These are phyloP conservation scores for Fusarium burgessii DNA, from an alignment of 2,329 filamentous ascomycete genomes.

Conservation along the genomic window DNA sequence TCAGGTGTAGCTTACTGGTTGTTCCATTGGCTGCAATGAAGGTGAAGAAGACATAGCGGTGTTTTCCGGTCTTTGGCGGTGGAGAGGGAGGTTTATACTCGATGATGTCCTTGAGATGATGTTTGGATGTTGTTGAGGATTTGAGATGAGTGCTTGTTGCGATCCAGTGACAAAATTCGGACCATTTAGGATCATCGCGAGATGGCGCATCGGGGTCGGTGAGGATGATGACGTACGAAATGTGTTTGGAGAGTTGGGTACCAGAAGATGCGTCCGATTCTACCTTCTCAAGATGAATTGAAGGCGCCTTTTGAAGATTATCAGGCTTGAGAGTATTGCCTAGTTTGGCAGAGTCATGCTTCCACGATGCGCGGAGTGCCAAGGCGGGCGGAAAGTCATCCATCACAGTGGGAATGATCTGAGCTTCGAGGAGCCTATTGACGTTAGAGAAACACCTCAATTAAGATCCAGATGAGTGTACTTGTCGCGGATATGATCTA, in stretches of 20 bases:
- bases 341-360: slow-evolving; percentile 22
- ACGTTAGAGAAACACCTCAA: accelerated
- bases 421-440: slow-evolving; percentile 10
- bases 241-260: not conserved
- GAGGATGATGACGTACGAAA: slow-evolving; percentile 25
- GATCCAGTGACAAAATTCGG: slow-evolving; percentile 43
- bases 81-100: slow-evolving; percentile 37
- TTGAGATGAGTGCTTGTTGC: not conserved
- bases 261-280: not conserved
- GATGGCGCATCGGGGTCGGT: slow-evolving; percentile 42
- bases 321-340: slow-evolving; percentile 31
- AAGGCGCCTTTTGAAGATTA: slow-evolving; percentile 4
- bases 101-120: slow-evolving; percentile 20
- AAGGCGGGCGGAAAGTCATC: slow-evolving; percentile 37
- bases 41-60: slow-evolving; percentile 41
- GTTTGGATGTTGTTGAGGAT: not conserved
- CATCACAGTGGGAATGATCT: slow-evolving; percentile 37
- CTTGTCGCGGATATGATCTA: slow-evolving; percentile 22
- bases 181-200: slow-evolving; percentile 38
- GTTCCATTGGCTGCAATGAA: slow-evolving; percentile 38
- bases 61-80: slow-evolving; percentile 36
- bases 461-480: accelerated
- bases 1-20: slow-evolving; percentile 24
- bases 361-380: slow-evolving; percentile 27
- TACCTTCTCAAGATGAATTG: not conserved